A percentile compares a stretch with the other conserved stretches of the same genome.
These are phyloP conservation scores for Peronospora farinosa DNA, from an alignment of 352 stramenopile species.

Conservation along the genomic window DNA sequence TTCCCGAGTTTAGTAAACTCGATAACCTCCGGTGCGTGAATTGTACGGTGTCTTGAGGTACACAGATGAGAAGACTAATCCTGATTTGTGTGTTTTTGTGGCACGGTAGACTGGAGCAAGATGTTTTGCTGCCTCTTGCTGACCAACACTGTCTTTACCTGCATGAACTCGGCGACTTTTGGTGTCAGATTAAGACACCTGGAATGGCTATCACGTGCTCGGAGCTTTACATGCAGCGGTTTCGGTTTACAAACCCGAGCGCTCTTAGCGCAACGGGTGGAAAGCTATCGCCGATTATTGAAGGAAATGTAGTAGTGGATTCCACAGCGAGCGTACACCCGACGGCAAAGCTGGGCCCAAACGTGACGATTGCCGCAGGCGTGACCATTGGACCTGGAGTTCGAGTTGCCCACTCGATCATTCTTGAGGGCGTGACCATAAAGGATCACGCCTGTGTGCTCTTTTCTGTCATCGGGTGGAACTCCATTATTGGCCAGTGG, in stretches of 20 bases:
- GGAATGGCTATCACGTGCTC: slow-evolving; percentile 88
- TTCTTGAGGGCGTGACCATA: slow-evolving; percentile 83
- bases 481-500: slow-evolving; percentile 86
- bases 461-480: slow-evolving; percentile 86
- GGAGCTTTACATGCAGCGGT: slow-evolving; percentile 88
- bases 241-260: slow-evolving; percentile 85
- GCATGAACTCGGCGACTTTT: slow-evolving; percentile 83
- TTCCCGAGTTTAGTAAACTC: slow-evolving; percentile 82
- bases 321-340: slow-evolving; percentile 71
- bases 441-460: slow-evolving; percentile 85
- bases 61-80: slow-evolving; percentile 5
- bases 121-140: slow-evolving; percentile 74
- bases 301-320: slow-evolving; percentile 85
- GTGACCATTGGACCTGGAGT: slow-evolving; percentile 78
- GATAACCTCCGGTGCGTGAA: slow-evolving; percentile 67
- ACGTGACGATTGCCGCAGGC: slow-evolving; percentile 79
- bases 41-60: not conserved
- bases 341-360: slow-evolving; percentile 81
- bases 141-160: slow-evolving; percentile 70
- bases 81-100: slow-evolving; percentile 2
- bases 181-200: slow-evolving; percentile 88
- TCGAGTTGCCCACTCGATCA: slow-evolving; percentile 83
- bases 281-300: slow-evolving; percentile 79
- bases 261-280: slow-evolving; percentile 70
- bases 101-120: slow-evolving; percentile 63